phyloP scores from a whole-genome alignment of 1,284 basidiomycete species.

The Pulchroboletus neoregius region DNA sequence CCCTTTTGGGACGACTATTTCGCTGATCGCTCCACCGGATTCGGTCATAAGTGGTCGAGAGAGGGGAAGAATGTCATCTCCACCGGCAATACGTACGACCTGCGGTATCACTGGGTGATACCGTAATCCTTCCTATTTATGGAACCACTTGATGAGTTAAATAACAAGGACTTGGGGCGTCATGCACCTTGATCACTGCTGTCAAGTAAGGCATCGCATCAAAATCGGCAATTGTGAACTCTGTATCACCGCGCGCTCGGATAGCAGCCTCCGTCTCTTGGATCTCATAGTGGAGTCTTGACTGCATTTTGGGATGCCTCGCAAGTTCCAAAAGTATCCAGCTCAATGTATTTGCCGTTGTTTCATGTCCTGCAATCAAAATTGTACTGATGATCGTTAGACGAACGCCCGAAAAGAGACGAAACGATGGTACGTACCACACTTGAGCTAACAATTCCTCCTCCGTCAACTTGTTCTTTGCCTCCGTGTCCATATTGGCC shows the following conservation, averaged over 20 bases:
- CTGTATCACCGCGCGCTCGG: slow-evolving; percentile 36
- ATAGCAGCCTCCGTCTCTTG: slow-evolving; percentile 34
- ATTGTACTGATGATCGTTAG: slow-evolving; percentile 31
- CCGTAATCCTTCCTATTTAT: slow-evolving; percentile 38
- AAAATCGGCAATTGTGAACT: slow-evolving; percentile 44
- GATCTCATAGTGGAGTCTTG: slow-evolving; percentile 41
- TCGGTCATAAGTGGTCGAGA: slow-evolving; percentile 38
- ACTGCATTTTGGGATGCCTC: slow-evolving; percentile 37
- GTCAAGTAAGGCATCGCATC: slow-evolving; percentile 49
- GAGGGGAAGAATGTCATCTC: slow-evolving; percentile 45
- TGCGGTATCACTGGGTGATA: slow-evolving; percentile 37
- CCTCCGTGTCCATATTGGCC: slow-evolving; percentile 50
- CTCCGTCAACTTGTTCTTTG: too few relatives aligned
- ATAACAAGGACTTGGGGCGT: too few relatives aligned
- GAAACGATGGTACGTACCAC: slow-evolving; percentile 32
- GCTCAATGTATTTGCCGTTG: slow-evolving; percentile 42
- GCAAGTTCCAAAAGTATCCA: slow-evolving; percentile 45
- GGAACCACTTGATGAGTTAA: too few relatives aligned
- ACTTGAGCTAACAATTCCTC: slow-evolving; percentile 55
- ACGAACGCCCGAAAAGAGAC: background rate
- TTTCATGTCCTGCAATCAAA: slow-evolving; percentile 51
- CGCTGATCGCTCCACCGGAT: slow-evolving; percentile 35
- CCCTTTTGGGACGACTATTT: slow-evolving; percentile 37
- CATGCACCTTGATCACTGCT: slow-evolving; percentile 52
- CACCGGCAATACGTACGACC: slow-evolving; percentile 35